These are phyloP conservation scores for Cladosporium sp. DNA, from an alignment of 2,329 filamentous ascomycete genomes.

Conservation along the genomic window DNA sequence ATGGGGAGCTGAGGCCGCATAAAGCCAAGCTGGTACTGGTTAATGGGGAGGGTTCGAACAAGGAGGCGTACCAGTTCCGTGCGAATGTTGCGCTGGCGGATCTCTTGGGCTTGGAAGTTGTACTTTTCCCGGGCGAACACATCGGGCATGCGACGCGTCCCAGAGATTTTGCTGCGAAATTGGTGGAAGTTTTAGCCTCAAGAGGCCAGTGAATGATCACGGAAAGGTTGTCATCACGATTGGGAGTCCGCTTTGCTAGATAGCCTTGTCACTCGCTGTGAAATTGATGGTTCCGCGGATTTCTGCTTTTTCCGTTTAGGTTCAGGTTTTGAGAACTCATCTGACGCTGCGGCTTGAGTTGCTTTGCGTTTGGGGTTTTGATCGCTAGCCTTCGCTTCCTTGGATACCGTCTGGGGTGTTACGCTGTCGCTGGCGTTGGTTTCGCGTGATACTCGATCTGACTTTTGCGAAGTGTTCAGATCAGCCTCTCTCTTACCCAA, in stretches of 20 bases:
- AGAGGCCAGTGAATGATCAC: background rate
- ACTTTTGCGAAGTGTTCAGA: background rate
- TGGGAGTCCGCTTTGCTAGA: background rate
- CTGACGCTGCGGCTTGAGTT: background rate
- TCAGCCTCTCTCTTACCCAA: conserved; percentile 51
- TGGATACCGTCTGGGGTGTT: background rate
- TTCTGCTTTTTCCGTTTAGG: background rate
- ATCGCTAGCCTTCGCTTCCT: background rate
- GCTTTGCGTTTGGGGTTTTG: conserved; percentile 3
- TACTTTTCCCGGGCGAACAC: conserved; percentile 17
- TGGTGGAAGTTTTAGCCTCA: conserved; percentile 11
- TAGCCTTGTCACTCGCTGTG: background rate
- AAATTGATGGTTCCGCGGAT: background rate
- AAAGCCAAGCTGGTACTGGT: conserved; percentile 21
- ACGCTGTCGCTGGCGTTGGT: background rate
- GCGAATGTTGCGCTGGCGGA: conserved; percentile 19
- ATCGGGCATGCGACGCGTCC: conserved; percentile 19
- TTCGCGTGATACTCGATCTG: background rate
- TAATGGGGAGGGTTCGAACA: conserved; percentile 17
- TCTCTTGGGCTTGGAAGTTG: conserved; percentile 15
- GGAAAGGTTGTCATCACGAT: background rate
- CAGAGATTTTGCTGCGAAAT: conserved; percentile 11
- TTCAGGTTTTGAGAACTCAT: background rate
- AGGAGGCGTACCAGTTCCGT: conserved; percentile 22
- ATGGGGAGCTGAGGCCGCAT: conserved; percentile 16